phyloP scores from a whole-genome alignment of 2,329 filamentous ascomycete genomes.

The Penicillium carneum region DNA sequence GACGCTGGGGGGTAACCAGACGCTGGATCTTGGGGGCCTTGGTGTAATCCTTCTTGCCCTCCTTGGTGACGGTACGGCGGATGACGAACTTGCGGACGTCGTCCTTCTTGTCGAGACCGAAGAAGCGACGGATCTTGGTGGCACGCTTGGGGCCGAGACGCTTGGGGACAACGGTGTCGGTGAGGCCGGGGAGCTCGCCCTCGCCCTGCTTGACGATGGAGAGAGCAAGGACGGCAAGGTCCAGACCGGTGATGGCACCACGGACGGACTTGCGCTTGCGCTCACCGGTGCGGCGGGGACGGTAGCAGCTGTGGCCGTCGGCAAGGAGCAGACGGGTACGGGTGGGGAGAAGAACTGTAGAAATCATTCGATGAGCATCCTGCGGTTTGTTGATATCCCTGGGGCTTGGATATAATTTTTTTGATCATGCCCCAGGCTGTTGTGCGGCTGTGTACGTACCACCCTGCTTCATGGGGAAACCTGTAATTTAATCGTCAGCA shows the following conservation, averaged over 20 bases:
- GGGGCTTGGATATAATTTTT: constrained; percentile 13
- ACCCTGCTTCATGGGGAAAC: constrained; percentile 99
- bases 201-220: constrained; percentile 98
- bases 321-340: constrained; percentile 96
- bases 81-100: constrained; percentile 99
- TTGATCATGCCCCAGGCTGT: constrained; percentile 26
- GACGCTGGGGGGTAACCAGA: constrained; percentile 97
- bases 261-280: constrained; percentile 99
- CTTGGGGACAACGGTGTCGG: constrained; percentile 98
- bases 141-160: constrained; percentile 98
- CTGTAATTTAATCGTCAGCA: constrained; percentile 43
- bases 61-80: constrained; percentile 93
- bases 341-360: constrained; percentile 80
- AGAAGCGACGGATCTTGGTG: constrained; percentile 99
- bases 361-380: constrained; percentile 41
- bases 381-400: constrained; percentile 16
- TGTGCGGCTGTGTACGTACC: constrained; percentile 51
- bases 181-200: constrained; percentile 89
- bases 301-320: constrained; percentile 98
- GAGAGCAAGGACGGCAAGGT: constrained; percentile 93
- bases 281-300: constrained; percentile 95
- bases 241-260: constrained; percentile 93
- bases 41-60: constrained; percentile 98
- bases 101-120: constrained; percentile 99
- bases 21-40: constrained; percentile 99